phyloP scores from a whole-genome alignment of 1,284 basidiomycete species.

The Puccinia coronata region DNA sequence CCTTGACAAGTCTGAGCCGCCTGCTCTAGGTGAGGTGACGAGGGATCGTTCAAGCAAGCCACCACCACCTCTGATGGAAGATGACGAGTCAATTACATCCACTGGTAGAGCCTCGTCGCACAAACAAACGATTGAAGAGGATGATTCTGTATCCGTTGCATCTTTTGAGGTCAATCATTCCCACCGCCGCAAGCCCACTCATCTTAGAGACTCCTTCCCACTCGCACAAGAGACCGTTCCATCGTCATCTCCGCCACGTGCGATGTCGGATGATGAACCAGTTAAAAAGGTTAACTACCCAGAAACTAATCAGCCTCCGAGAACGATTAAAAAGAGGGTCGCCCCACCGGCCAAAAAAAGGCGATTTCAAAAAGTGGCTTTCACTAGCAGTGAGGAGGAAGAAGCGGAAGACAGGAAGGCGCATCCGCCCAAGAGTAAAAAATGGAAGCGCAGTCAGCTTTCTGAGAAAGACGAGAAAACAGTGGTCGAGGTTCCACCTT shows the following conservation, averaged over 20 bases:
- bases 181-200: background rate
- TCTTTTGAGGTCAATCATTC: slow-evolving; percentile 28
- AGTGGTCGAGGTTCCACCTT: slow-evolving; percentile 23
- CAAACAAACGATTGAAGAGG: slow-evolving; percentile 18
- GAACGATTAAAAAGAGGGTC: slow-evolving; percentile 4
- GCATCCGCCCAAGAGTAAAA: slow-evolving; percentile 18
- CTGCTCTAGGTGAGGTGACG: background rate
- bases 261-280: slow-evolving; percentile 18
- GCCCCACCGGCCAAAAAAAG: slow-evolving; percentile 36
- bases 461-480: slow-evolving; percentile 49
- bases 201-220: background rate
- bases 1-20: background rate
- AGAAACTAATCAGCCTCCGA: background rate
- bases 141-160: slow-evolving; percentile 26
- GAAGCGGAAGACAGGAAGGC: slow-evolving; percentile 47
- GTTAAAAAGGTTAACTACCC: background rate
- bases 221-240: slow-evolving; percentile 1
- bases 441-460: slow-evolving; percentile 54
- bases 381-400: slow-evolving; percentile 58
- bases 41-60: background rate
- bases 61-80: background rate
- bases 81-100: slow-evolving; percentile 22
- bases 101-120: slow-evolving; percentile 6
- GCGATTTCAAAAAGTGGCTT: slow-evolving; percentile 51
- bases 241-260: slow-evolving; percentile 24